These are phyloP conservation scores for Stentor coeruleus DNA, from an alignment of 73 alveolate genomes.

Conservation along the genomic window DNA sequence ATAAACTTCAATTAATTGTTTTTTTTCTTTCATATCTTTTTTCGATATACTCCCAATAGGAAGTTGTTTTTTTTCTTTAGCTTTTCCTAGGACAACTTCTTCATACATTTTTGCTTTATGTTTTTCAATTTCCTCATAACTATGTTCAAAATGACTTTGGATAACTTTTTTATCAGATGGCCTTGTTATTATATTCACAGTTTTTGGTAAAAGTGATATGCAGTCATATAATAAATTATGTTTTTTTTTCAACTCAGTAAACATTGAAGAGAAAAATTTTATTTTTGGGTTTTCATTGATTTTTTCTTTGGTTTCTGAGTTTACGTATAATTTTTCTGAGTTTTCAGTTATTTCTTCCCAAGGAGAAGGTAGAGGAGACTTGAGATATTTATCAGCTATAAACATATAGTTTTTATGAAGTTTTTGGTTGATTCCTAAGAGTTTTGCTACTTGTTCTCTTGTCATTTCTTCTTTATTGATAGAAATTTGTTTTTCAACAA, in stretches of 20 bases:
- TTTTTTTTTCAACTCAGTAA: no score
- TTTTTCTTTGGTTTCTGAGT: not conserved
- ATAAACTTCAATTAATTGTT: not conserved
- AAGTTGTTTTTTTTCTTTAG: not conserved
- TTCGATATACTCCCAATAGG: not conserved
- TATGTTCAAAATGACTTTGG: not conserved
- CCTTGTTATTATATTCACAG: no score
- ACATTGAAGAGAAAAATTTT: no score
- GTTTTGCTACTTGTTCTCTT: not conserved
- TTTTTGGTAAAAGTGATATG: not conserved
- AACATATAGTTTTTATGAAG: not conserved
- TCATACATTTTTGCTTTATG: not conserved
- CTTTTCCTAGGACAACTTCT: not conserved
- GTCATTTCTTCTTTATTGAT: not conserved
- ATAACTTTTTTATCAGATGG: not conserved
- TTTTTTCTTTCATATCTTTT: not conserved
- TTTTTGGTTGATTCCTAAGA: not conserved
- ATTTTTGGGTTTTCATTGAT: conserved; percentile 9
- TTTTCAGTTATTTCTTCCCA: not conserved
- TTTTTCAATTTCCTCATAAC: not conserved
- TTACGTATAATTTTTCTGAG: not conserved
- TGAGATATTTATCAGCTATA: not conserved
- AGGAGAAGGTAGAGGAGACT: not conserved
- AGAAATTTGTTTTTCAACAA: not conserved
- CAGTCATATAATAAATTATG: not conserved